A percentile compares a stretch with the other conserved stretches of the same genome.
phyloP scores from a whole-genome alignment of 2,329 filamentous ascomycete species.

The Cordyceps farinosa region DNA sequence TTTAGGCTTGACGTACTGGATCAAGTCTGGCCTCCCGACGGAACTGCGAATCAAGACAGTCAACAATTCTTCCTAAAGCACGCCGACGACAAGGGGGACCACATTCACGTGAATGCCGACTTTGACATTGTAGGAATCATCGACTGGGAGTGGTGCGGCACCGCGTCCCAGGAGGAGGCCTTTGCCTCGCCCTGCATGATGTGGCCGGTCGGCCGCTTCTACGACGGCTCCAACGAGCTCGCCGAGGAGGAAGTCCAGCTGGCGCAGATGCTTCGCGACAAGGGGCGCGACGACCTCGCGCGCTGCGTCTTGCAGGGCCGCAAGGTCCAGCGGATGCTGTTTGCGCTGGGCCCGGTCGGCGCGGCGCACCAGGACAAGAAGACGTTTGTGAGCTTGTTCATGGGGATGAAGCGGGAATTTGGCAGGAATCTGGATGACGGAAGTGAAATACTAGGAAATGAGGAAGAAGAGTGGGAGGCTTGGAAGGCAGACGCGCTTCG shows the following conservation, averaged over 20 bases:
- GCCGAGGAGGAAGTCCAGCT: slow-evolving; percentile 18
- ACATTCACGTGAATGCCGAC: slow-evolving; percentile 38
- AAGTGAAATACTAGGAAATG: not conserved
- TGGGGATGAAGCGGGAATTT: slow-evolving; percentile 18
- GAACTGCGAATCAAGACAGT: not conserved
- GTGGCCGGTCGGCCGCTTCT: slow-evolving; percentile 33
- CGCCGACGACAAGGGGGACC: slow-evolving; percentile 44
- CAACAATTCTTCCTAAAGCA: slow-evolving; percentile 37
- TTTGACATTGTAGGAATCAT: slow-evolving; percentile 42
- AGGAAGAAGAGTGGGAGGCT: slow-evolving; percentile 1
- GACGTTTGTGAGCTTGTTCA: slow-evolving; percentile 18
- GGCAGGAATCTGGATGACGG: not conserved
- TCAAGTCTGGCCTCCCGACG: not conserved
- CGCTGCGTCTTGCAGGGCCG: slow-evolving; percentile 20
- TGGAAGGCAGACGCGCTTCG: not conserved
- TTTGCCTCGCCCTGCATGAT: slow-evolving; percentile 27
- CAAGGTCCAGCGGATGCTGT: slow-evolving; percentile 22
- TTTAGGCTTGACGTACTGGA: slow-evolving; percentile 12
- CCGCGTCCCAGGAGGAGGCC: slow-evolving; percentile 28
- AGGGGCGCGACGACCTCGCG: slow-evolving; percentile 22
- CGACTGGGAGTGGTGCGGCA: slow-evolving; percentile 41
- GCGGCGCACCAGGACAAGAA: slow-evolving; percentile 4
- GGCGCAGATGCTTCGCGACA: slow-evolving; percentile 18
- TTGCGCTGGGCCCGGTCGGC: slow-evolving; percentile 20
- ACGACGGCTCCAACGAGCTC: slow-evolving; percentile 26